Conservation (phyloP, 2,329 filamentous ascomycete species). For the Fusarium fujikuroi region DNA sequence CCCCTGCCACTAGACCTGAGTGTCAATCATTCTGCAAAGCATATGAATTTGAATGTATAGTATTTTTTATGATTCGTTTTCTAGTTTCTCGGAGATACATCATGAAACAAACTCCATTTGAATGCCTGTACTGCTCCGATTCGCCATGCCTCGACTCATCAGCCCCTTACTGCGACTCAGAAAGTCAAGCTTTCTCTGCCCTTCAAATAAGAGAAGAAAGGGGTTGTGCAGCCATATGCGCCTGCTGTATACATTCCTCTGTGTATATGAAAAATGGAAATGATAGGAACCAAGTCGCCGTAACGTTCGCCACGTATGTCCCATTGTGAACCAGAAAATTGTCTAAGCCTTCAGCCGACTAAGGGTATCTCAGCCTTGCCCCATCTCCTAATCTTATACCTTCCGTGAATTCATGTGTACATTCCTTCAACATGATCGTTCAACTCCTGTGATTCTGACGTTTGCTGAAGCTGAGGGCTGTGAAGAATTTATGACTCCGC, state of each 20-base stretch:
- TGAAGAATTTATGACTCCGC: conserved; percentile 28
- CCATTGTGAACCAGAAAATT: conserved; percentile 42
- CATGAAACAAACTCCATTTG: conserved; percentile 32
- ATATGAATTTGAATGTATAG: conserved; percentile 18
- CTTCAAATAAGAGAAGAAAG: conserved; percentile 23
- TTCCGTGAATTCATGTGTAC: conserved; percentile 33
- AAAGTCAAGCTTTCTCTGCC: conserved; percentile 11
- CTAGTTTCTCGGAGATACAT: conserved; percentile 29
- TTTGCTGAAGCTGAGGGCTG: background rate
- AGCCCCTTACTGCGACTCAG: conserved; percentile 18
- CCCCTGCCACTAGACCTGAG: background rate
- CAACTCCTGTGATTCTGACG: conserved; percentile 18
- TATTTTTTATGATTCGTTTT: conserved; percentile 37
- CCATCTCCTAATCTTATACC: conserved; percentile 18
- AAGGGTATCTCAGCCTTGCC: conserved; percentile 51
- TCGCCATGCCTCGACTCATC: conserved; percentile 25
- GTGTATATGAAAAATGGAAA: conserved; percentile 28
- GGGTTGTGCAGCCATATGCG: conserved; percentile 22
- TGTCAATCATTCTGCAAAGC: background rate
- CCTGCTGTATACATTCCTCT: conserved; percentile 28
- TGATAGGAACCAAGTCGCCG: conserved; percentile 28
- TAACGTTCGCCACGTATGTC: conserved; percentile 29
- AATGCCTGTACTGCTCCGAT: conserved; percentile 28
- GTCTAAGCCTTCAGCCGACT: conserved; percentile 51
- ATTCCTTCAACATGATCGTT: conserved; percentile 18